Percentiles rank a stretch among this genome's conserved stretches.
phyloP scores from a whole-genome alignment of 345 rosid genomes.

The Erucastrum elatum region DNA sequence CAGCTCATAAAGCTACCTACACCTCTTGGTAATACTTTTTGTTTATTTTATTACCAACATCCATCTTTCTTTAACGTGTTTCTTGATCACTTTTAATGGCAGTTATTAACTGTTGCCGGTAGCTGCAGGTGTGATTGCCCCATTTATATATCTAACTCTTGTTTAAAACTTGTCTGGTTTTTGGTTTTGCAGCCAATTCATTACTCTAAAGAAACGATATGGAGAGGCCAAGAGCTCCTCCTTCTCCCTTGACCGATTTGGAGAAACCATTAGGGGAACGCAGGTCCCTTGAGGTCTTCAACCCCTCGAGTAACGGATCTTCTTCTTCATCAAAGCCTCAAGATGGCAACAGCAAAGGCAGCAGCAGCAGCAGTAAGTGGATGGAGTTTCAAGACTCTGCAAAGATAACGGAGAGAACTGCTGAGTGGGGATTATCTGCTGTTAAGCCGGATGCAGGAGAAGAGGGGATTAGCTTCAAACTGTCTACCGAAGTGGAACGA shows the following conservation, averaged over 20 bases:
- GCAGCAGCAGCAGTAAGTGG: constrained; percentile 54
- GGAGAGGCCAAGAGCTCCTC: constrained; percentile 43
- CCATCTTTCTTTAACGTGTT: constrained; percentile 40
- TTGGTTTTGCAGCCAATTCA: constrained; percentile 22
- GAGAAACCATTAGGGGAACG: constrained; percentile 29
- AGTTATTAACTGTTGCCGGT: constrained; percentile 25
- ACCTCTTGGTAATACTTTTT: not conserved
- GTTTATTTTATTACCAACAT: not conserved
- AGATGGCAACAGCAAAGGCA: constrained; percentile 9
- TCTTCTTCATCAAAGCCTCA: constrained; percentile 30
- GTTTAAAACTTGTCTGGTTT: constrained; percentile 15
- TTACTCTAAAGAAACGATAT: constrained; percentile 26
- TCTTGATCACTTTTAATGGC: constrained; percentile 32
- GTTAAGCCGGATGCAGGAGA: constrained; percentile 53
- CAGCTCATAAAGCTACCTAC: constrained; percentile 36
- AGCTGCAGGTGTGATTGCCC: constrained; percentile 25
- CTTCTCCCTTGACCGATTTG: constrained; percentile 22
- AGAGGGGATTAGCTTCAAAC: constrained; percentile 51
- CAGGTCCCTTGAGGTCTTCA: constrained; percentile 42
- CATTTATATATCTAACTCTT: constrained; percentile 31
- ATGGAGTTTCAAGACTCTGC: constrained; percentile 68
- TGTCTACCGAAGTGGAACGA: constrained; percentile 49
- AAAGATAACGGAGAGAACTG: constrained; percentile 65
- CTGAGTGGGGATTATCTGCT: constrained; percentile 80
- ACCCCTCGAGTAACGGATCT: constrained; percentile 32